Conservation (phyloP, 148 eudicot genomes). For the Vaccinium myrtillus region DNA sequence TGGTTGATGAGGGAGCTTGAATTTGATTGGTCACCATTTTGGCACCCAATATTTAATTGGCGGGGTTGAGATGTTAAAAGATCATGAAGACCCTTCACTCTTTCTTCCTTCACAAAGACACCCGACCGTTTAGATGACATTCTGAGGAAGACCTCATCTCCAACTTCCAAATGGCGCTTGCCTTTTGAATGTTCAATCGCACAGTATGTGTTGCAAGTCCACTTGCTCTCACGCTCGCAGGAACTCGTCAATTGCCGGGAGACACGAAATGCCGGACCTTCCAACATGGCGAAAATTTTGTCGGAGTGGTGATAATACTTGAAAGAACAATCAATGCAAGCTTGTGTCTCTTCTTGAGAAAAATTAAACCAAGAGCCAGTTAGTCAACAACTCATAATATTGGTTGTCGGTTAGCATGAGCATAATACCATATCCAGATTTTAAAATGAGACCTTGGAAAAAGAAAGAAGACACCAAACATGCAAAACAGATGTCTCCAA, state of each 20-base stretch:
- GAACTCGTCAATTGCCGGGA: too few relatives aligned
- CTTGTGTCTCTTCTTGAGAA: background rate
- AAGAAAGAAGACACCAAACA: background rate
- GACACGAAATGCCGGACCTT: too few relatives aligned
- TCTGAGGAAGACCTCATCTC: background rate
- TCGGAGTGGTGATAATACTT: background rate
- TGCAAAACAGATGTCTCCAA: background rate
- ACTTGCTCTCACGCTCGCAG: too few relatives aligned
- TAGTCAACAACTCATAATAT: conserved; percentile 14
- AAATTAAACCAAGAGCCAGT: background rate
- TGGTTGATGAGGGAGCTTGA: conserved; percentile 17
- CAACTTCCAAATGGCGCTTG: too few relatives aligned
- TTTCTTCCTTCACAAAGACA: background rate
- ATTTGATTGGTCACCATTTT: conserved; percentile 13
- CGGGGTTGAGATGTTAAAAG: background rate
- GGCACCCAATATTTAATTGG: background rate
- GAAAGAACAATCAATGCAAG: background rate
- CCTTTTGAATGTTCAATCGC: too few relatives aligned
- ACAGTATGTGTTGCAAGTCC: too few relatives aligned
- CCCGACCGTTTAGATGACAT: conserved; percentile 19
- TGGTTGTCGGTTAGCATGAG: conserved; percentile 12
- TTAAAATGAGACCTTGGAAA: background rate
- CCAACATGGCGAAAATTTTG: background rate
- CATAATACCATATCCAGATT: conserved; percentile 14
- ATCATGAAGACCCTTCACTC: background rate